Percentiles rank a stretch among this genome's conserved stretches.
phyloP scores from a whole-genome alignment of 441 rosid genomes.

The Rhodomyrtus psidioides region DNA sequence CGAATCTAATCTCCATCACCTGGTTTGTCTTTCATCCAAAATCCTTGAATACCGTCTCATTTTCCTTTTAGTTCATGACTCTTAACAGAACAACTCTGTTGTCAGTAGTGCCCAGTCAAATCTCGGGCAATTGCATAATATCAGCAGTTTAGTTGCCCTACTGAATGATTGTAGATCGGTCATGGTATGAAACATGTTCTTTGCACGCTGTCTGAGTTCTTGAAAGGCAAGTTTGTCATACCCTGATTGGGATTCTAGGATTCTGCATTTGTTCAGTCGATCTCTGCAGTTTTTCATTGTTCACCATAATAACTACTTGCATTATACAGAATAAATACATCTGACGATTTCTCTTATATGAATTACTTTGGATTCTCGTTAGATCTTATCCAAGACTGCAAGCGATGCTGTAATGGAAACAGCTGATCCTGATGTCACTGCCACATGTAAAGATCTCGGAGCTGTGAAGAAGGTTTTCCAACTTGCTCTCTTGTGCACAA shows the following conservation, averaged over 20 bases:
- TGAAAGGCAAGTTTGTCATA: not conserved
- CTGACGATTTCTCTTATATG: not conserved
- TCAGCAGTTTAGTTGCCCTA: not conserved
- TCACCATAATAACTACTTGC: not conserved
- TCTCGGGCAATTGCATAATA: not conserved
- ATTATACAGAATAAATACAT: not conserved
- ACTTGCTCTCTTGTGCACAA: slow-evolving; percentile 80
- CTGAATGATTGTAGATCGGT: not conserved
- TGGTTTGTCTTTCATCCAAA: slow-evolving; percentile 39
- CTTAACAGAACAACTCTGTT: not conserved
- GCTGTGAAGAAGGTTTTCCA: slow-evolving; percentile 85
- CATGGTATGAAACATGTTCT: not conserved
- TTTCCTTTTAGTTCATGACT: not conserved
- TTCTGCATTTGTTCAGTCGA: not conserved
- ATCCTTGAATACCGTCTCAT: not conserved
- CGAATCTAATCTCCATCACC: slow-evolving; percentile 87
- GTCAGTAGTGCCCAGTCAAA: not conserved
- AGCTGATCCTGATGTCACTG: slow-evolving; percentile 61
- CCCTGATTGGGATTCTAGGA: not conserved
- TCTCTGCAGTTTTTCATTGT: not conserved
- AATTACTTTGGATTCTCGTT: not conserved
- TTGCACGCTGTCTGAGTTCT: not conserved
- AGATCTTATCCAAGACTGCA: slow-evolving; percentile 84
- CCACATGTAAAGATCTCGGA: slow-evolving; percentile 72
- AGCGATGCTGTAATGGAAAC: slow-evolving; percentile 87